These are phyloP conservation scores for Cornus kousa DNA, from an alignment of 148 eudicot genomes.

Conservation along the genomic window DNA sequence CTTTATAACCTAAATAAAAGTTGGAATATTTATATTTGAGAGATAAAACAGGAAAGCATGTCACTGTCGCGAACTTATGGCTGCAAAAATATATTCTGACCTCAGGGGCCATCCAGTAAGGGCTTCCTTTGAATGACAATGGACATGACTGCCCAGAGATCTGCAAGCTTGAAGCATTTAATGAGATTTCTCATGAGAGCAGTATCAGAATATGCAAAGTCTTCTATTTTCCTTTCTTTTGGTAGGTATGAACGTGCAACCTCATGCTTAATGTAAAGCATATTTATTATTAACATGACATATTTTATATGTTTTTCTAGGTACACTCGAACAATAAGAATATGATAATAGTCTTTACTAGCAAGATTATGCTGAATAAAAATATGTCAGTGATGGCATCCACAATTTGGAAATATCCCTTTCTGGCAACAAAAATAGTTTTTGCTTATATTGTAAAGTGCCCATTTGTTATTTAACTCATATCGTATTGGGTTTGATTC, in stretches of 20 bases:
- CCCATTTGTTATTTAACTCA: slow-evolving; percentile 2
- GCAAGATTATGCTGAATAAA: background rate
- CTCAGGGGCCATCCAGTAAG: slow-evolving; percentile 68
- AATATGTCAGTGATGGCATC: background rate
- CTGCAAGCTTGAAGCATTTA: slow-evolving; percentile 25
- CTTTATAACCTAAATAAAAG: slow-evolving; percentile 62
- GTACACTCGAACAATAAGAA: background rate
- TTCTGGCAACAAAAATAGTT: background rate
- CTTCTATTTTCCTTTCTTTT: too few relatives aligned
- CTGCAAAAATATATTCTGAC: slow-evolving; percentile 23
- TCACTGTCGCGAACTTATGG: background rate
- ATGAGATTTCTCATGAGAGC: background rate
- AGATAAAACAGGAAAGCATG: background rate
- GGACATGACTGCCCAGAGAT: slow-evolving; percentile 56
- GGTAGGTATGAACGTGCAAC: too few relatives aligned
- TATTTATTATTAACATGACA: too few relatives aligned
- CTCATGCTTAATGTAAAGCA: too few relatives aligned
- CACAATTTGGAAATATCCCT: background rate
- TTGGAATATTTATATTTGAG: slow-evolving; percentile 15
- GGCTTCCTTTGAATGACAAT: slow-evolving; percentile 55
- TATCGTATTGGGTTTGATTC: background rate
- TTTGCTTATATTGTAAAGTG: background rate
- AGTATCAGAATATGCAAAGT: background rate
- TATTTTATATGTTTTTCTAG: too few relatives aligned
- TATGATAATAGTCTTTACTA: background rate